A percentile compares a stretch with the other conserved stretches of the same genome.
Conservation (phyloP, 441 rosid genomes). For the Eugenia klotzschiana region DNA sequence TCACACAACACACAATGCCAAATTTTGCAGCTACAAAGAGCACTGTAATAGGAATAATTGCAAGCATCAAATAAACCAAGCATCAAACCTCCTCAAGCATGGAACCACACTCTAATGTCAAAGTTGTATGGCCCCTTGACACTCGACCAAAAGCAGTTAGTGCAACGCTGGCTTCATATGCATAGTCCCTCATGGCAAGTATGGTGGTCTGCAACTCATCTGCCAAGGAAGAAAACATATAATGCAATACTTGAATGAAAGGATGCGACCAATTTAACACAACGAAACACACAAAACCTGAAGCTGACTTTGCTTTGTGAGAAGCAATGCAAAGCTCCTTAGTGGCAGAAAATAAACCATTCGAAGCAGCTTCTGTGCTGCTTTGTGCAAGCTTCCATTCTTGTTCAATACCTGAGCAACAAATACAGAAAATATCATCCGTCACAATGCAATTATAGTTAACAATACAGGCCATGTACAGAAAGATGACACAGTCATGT, state of each 20-base stretch:
- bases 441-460: not conserved
- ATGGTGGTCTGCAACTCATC: conserved; percentile 76
- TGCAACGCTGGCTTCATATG: conserved; percentile 73
- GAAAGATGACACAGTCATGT: conserved; percentile 18
- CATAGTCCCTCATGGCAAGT: conserved; percentile 82
- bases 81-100: conserved; percentile 86
- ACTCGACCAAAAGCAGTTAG: conserved; percentile 65
- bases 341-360: conserved; percentile 59
- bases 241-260: not conserved
- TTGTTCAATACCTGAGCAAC: conserved; percentile 52
- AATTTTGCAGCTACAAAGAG: conserved; percentile 5
- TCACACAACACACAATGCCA: not conserved
- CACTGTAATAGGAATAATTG: not conserved
- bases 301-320: conserved; percentile 77
- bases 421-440: not conserved
- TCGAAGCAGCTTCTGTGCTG: conserved; percentile 79
- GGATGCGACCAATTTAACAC: not conserved
- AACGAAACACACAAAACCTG: conserved; percentile 43
- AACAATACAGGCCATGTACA: not conserved
- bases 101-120: conserved; percentile 92
- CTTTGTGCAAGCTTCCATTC: conserved; percentile 86
- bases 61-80: not conserved
- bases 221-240: conserved; percentile 12
- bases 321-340: conserved; percentile 71
- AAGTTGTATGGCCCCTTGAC: conserved; percentile 77